Base-by-base conservation (phyloP, 2,329 filamentous ascomycete genomes). In the Sporothrix schenckii region DNA sequence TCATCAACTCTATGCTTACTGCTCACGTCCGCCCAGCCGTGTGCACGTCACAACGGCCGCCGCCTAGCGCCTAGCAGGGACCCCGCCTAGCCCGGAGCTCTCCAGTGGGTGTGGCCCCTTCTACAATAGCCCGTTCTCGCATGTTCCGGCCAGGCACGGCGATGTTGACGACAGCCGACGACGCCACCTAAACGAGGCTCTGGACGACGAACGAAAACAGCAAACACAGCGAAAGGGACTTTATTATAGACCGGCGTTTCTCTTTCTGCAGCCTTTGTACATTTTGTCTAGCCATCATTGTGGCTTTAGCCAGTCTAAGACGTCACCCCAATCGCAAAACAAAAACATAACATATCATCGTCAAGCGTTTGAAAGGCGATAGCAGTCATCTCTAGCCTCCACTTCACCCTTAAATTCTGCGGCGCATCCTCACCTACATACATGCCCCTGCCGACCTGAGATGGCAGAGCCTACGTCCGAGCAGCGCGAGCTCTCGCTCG, bases 401-500 rank as follows among this genome's bases (percentile, higher is more conserved):
- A 21, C 13, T n/a, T 10, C 24, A 24, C 58, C 11, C 52, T n/a
- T 19, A 24, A 13, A 39, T n/a, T 34, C n/a, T 60, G 10, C 21
- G 21, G 19, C 11, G 34, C 11, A 47, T 16, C 10, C 24, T 24
- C 24, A 21, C 27, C n/a, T 10, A 21, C 47, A 4, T 19, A 61
- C 24, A 65, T 50, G 60, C 58, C 44, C 50, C 24, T 4, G n/a
- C 53, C 30, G 3, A 47, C 21, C 34, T 34, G 65, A n/a, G 13
- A 74, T 73, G 72, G 66, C 73, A 6, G 49, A 69, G 14, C 70
- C 68, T 11, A 68, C 74, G 3, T 61, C 70, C 4, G 89, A 91
- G 80, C 85, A 91, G 79, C 88, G 89, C 73, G 93, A 97, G 85
- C 85, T 97, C 74, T 87, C 89, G 74, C 87, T 97, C 72, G 87